Evolutionary conservation across 495 filamentous ascomycete genomes (phyloP).

Genomic region (Xylaria palmicola): DNA sequence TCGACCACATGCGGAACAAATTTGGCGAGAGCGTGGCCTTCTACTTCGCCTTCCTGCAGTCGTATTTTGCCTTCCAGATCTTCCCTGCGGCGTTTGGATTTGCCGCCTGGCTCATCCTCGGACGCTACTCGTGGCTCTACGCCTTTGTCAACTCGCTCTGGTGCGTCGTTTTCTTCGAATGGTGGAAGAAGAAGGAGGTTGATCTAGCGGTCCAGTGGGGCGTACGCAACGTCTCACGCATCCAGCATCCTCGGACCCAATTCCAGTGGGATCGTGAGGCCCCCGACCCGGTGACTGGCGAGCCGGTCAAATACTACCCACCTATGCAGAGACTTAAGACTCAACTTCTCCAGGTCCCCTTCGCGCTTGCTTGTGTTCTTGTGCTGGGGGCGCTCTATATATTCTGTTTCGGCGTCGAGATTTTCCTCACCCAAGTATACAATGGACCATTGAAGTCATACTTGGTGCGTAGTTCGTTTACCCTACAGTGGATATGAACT

Average conservation of each 20-base stretch:
- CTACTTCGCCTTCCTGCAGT: constrained; percentile 95
- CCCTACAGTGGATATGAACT: constrained; percentile 25
- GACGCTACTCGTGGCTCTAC: constrained; percentile 81
- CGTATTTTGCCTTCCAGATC: constrained; percentile 82
- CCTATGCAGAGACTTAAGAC: constrained; percentile 71
- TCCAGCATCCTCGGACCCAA: constrained; percentile 71
- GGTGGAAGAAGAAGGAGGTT: constrained; percentile 92
- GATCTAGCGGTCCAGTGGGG: constrained; percentile 92
- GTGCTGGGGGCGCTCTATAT: constrained; percentile 80
- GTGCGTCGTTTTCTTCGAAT: constrained; percentile 90
- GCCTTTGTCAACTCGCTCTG: constrained; percentile 79
- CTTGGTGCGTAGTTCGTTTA: constrained; percentile 55
- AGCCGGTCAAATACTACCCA: constrained; percentile 75
- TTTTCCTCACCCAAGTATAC: constrained; percentile 94
- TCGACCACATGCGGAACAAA: constrained; percentile 80
- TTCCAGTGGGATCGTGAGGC: constrained; percentile 76
- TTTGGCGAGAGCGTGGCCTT: constrained; percentile 95
- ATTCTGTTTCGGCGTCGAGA: constrained; percentile 88
- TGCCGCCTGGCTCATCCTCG: constrained; percentile 77
- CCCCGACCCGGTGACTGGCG: constrained; percentile 81
- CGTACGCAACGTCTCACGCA: constrained; percentile 79
- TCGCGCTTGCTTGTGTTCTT: constrained; percentile 68
- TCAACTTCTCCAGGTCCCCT: constrained; percentile 85
- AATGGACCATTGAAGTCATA: constrained; percentile 83
- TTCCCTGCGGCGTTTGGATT: constrained; percentile 85